Percentiles rank a stretch among this genome's conserved stretches.
These are phyloP conservation scores for Vitis hybrid DNA, from an alignment of 177 flowering plant species.

Conservation along the genomic window DNA sequence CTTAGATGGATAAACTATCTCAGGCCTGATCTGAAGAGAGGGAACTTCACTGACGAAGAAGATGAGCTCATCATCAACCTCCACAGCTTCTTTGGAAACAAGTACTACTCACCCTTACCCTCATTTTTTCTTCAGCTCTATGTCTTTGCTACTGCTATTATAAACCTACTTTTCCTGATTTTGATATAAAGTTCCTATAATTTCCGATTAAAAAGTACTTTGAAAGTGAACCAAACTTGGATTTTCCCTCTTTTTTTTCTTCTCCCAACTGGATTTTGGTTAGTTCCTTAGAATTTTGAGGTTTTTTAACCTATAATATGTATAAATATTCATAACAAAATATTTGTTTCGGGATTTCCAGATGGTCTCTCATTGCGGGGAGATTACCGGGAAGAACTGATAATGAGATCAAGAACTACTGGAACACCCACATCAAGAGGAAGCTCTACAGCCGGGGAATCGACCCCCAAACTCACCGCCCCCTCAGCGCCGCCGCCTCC, in stretches of 20 bases:
- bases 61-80: constrained; percentile 43
- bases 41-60: constrained; percentile 37
- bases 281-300: too few relatives aligned
- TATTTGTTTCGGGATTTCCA: constrained; percentile 2
- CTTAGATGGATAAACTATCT: constrained; percentile 40
- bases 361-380: constrained; percentile 72
- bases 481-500: constrained; percentile 24
- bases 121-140: too few relatives aligned
- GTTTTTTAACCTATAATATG: too few relatives aligned
- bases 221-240: background rate
- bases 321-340: too few relatives aligned
- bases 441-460: constrained; percentile 52
- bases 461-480: constrained; percentile 52
- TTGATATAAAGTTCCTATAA: background rate
- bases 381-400: constrained; percentile 40
- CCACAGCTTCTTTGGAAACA: constrained; percentile 56
- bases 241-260: background rate
- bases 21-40: constrained; percentile 43
- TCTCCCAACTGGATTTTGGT: background rate
- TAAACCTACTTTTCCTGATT: too few relatives aligned
- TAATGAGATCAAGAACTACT: constrained; percentile 42
- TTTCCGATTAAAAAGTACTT: background rate
- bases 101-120: constrained; percentile 22
- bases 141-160: too few relatives aligned
- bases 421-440: constrained; percentile 56